Conservation (phyloP, 2,329 filamentous ascomycete species). For the Cryphonectria parasitica region DNA sequence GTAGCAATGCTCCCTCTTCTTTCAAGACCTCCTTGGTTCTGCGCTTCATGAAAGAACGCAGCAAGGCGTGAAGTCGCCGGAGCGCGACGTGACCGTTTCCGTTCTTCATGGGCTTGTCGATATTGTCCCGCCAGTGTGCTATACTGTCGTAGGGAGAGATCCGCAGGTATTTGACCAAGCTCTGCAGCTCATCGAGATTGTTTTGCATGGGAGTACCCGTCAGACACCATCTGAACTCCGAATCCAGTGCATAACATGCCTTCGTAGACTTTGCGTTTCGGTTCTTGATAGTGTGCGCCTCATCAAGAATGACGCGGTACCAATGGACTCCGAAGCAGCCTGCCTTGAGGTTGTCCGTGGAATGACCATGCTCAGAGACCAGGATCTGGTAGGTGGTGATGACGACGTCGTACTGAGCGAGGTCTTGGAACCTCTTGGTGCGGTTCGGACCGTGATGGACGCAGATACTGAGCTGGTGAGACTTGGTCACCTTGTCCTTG, state of each 20-base stretch:
- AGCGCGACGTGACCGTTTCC: constrained; percentile 90
- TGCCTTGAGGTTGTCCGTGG: constrained; percentile 67
- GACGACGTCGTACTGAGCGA: constrained; percentile 89
- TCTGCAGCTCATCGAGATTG: constrained; percentile 94
- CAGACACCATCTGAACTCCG: constrained; percentile 93
- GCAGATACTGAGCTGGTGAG: constrained; percentile 75
- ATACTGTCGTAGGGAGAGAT: constrained; percentile 92
- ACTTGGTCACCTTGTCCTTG: constrained; percentile 73
- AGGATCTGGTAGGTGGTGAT: constrained; percentile 97
- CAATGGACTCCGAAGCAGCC: constrained; percentile 92
- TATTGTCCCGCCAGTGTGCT: constrained; percentile 86
- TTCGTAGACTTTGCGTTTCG: constrained; percentile 94
- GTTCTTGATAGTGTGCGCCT: constrained; percentile 98
- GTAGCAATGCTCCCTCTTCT: constrained; percentile 78
- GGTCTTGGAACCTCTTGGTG: constrained; percentile 75
- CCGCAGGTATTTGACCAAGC: constrained; percentile 86
- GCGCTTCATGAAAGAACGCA: constrained; percentile 98
- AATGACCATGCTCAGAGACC: constrained; percentile 82
- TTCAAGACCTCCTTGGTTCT: constrained; percentile 97
- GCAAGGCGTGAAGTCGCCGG: constrained; percentile 77
- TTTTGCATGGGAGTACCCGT: constrained; percentile 98
- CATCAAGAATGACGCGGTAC: constrained; percentile 94
- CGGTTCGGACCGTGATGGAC: constrained; percentile 90
- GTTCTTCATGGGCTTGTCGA: constrained; percentile 86
- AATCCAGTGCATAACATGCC: constrained; percentile 81